Conservation (phyloP, 1,284 basidiomycete genomes). For the Trametes versicolor region DNA sequence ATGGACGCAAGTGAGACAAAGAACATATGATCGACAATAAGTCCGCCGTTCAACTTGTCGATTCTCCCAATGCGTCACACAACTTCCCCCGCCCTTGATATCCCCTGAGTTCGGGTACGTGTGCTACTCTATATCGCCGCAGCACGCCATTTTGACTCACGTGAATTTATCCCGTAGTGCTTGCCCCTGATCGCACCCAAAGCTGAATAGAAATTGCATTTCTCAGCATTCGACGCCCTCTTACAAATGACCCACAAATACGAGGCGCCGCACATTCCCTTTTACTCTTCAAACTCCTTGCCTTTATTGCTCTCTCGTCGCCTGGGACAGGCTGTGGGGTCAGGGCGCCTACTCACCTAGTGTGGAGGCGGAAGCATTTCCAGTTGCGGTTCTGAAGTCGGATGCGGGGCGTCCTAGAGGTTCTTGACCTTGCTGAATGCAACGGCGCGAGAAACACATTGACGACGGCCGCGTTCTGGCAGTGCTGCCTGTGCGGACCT, state of each 20-base stretch:
- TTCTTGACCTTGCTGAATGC: slow-evolving; percentile 5
- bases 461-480: not conserved
- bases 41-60: too few relatives aligned
- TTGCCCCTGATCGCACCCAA: not conserved
- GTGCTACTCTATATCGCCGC: not conserved
- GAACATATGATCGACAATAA: too few relatives aligned
- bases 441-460: not conserved
- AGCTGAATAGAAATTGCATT: not conserved
- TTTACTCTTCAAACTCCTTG: not conserved
- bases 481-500: not conserved
- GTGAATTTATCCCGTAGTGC: not conserved
- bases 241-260: slow-evolving; percentile 14
- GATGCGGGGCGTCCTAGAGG: not conserved
- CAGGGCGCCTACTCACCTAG: not conserved
- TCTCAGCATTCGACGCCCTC: not conserved
- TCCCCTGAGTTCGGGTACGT: not conserved
- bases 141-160: not conserved
- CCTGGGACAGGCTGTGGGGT: not conserved
- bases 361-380: not conserved
- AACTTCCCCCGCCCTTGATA: not conserved
- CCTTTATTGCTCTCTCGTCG: not conserved
- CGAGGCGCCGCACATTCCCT: not conserved
- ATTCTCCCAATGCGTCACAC: not conserved
- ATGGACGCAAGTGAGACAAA: too few relatives aligned
- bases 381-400: not conserved